Evolutionary conservation across 495 filamentous ascomycete species (phyloP), one percentile per base, ranked within the genome.

Genomic region (Terfezia claveryi): DNA sequence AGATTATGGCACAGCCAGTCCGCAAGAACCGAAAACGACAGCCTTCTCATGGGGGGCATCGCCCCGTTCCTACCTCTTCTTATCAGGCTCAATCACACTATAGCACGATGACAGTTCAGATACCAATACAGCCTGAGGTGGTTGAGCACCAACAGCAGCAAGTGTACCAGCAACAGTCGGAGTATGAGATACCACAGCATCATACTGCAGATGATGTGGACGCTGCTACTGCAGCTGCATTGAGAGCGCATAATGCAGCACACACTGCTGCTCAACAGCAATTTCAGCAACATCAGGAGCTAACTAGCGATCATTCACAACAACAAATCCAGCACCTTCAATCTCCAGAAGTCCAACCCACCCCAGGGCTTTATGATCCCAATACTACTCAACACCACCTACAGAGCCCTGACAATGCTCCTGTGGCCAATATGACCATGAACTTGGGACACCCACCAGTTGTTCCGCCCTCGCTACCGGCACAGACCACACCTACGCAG

Each of bases 401-500:
- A 64, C 1, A 67, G 68, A 57, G 65, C 65, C 14, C 65, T 65
- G 27, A 50, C 7, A 70, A 70, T 38, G 78, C 41, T 8, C 63
- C 63, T 1, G 10, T 58, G 23, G 60, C 63, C 17, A 63, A 65
- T 37, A 46, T 46, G 41, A 14, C 41, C 41, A 46, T 46, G 41
- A 20, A 20, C 41, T 20, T 46, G 41, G 41, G 41, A 46, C 41
- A 46, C 41, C 60, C 63, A 10, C 63, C 63, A 10, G 41, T 68
- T 62, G 82, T 69, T 20, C 12, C 41, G 14, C 41, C 12, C 4
- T 32, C 27, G 27, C 12, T 77, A 74, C 66, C 82, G 74, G 53
- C 82, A 67, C 85, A 91, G 63, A 80, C 78, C 8, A 80, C 81
- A 50, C 80, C 86, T 0, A 89, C 83, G 1, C 77, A 82, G 38